Conservation (phyloP, 2,329 filamentous ascomycete genomes). For the Fusarium duplospermum region DNA sequence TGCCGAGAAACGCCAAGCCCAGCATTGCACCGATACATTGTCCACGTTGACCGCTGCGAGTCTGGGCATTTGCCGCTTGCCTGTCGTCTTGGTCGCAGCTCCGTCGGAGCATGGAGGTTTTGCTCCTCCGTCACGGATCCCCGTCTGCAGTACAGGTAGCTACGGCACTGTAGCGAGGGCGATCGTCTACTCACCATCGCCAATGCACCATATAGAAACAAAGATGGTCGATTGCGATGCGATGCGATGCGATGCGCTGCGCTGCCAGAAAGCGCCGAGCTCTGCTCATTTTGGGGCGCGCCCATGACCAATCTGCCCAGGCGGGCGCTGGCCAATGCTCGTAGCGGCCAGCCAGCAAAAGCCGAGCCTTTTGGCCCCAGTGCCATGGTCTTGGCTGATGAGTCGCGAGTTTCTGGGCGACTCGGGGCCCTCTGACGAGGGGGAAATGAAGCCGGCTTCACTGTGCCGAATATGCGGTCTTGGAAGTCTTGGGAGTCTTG, state of each 20-base stretch:
- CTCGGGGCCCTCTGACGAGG: constrained; percentile 27
- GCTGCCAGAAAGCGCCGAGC: background rate
- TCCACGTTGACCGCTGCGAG: constrained; percentile 44
- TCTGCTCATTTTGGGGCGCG: constrained; percentile 11
- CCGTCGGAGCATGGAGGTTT: background rate
- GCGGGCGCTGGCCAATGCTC: constrained; percentile 33
- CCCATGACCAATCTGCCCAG: constrained; percentile 31
- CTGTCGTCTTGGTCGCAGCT: constrained; percentile 9
- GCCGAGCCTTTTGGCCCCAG: constrained; percentile 37
- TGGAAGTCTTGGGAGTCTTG: constrained; percentile 39
- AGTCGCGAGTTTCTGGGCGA: constrained; percentile 38
- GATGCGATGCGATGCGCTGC: background rate
- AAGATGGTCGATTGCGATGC: constrained; percentile 10
- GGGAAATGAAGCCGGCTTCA: constrained; percentile 42
- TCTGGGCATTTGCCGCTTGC: constrained; percentile 37
- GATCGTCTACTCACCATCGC: constrained; percentile 12
- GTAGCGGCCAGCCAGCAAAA: constrained; percentile 21
- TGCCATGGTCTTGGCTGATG: constrained; percentile 44
- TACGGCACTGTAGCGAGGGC: constrained; percentile 9
- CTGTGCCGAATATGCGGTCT: constrained; percentile 44
- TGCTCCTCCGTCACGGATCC: background rate
- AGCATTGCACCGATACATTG: constrained; percentile 43
- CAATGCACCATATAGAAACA: background rate
- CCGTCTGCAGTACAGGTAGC: background rate
- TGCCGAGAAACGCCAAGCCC: constrained; percentile 48